Conservation (phyloP, 441 rosid genomes). For the Populus trichocarpa region DNA sequence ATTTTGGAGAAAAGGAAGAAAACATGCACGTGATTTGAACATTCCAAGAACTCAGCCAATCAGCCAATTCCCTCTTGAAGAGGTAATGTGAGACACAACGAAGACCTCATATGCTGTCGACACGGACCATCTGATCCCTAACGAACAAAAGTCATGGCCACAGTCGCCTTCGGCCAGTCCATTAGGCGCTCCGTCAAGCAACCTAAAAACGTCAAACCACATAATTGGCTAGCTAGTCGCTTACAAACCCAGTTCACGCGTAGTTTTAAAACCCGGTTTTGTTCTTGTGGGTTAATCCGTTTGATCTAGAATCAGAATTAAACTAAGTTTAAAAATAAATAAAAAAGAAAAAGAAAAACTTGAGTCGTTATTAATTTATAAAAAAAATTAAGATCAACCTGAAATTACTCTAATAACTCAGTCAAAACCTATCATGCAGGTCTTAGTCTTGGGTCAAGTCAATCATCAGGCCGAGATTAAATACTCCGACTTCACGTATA, state of each 20-base stretch:
- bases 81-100: slow-evolving; percentile 24
- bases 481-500: background rate
- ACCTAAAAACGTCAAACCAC: slow-evolving; percentile 14
- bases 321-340: too few species aligned
- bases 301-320: too few species aligned
- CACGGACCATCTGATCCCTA: background rate
- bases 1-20: background rate
- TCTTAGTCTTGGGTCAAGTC: too few species aligned
- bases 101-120: slow-evolving; percentile 6
- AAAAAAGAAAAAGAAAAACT: too few species aligned
- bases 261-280: too few species aligned
- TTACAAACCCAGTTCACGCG: too few species aligned
- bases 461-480: too few species aligned
- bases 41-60: slow-evolving; percentile 12
- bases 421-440: too few species aligned
- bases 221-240: background rate
- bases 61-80: slow-evolving; percentile 22
- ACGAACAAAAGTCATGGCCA: background rate
- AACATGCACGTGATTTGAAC: background rate
- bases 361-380: too few species aligned
- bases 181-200: background rate
- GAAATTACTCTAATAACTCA: too few species aligned
- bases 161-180: background rate
- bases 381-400: too few species aligned
- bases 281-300: too few species aligned